Evolutionary conservation across 345 rosid species (phyloP).

Genomic region (Acer yangbiense): DNA sequence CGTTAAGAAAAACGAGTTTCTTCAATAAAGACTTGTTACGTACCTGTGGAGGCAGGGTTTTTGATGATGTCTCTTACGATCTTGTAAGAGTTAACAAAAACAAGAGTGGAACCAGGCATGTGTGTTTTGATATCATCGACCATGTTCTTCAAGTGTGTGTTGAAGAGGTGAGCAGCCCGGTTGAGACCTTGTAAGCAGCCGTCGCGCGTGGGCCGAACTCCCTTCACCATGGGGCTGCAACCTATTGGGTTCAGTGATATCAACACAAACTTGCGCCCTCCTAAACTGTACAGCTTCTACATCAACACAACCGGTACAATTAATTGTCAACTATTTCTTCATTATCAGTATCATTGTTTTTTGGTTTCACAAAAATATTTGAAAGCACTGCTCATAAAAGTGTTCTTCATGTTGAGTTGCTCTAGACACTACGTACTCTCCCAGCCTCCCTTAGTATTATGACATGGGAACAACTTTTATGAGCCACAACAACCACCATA

Average conservation of each 20-base stretch:
- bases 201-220: neutral
- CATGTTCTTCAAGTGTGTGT: conserved; percentile 27
- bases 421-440: too few species aligned
- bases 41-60: conserved; percentile 42
- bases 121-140: conserved; percentile 20
- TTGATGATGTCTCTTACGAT: conserved; percentile 44
- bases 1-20: neutral
- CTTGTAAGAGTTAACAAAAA: conserved; percentile 50
- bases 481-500: too few species aligned
- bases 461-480: too few species aligned
- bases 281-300: conserved; percentile 53
- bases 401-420: too few species aligned
- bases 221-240: conserved; percentile 42
- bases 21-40: neutral
- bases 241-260: conserved; percentile 56
- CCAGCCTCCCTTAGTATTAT: too few species aligned
- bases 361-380: neutral
- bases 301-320: neutral
- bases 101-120: conserved; percentile 39
- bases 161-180: conserved; percentile 57
- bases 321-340: neutral
- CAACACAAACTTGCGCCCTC: conserved; percentile 61
- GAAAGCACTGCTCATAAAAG: too few species aligned
- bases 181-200: conserved; percentile 40
- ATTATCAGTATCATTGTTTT: too few species aligned